These are phyloP conservation scores for Paspalum notatum DNA, from an alignment of 176 grass and related monocot species.

Conservation along the genomic window DNA sequence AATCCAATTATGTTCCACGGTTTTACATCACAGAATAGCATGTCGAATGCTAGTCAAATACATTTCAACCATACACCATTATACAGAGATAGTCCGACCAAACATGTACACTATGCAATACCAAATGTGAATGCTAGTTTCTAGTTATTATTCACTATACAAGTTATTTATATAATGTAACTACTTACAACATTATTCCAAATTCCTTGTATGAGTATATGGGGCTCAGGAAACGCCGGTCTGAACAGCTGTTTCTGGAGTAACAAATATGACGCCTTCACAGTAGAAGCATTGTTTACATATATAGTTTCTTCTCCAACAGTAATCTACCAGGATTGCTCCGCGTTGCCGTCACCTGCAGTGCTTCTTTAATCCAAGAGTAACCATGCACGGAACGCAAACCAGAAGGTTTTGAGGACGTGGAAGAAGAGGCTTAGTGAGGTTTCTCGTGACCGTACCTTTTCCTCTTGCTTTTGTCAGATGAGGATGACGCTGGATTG, in stretches of 20 bases:
- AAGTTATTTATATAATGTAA: constrained; percentile 10
- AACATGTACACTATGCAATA: constrained; percentile 25
- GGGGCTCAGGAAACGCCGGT: background rate
- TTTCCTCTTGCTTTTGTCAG: constrained; percentile 92
- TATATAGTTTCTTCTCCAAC: constrained; percentile 17
- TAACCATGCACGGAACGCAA: constrained; percentile 31
- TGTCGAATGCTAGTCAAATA: background rate
- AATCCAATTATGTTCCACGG: background rate
- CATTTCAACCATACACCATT: background rate
- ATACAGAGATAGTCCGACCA: background rate
- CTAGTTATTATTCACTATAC: constrained; percentile 29
- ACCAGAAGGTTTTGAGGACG: background rate
- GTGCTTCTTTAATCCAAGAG: constrained; percentile 52
- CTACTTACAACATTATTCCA: constrained; percentile 46
- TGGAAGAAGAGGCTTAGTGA: background rate
- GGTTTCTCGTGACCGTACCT: constrained; percentile 43
- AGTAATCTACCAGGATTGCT: constrained; percentile 47
- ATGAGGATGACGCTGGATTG: constrained; percentile 65
- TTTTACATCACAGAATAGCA: constrained; percentile 1
- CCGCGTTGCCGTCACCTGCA: constrained; percentile 66
- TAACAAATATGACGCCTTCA: constrained; percentile 44
- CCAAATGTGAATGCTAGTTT: constrained; percentile 23
- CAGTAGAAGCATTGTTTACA: constrained; percentile 26
- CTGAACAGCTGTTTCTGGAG: background rate
- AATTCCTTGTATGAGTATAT: constrained; percentile 20